A percentile compares a stretch with the other conserved stretches of the same genome.
Conservation (phyloP, 139 green algal genomes). For the Coelastrella sp. region DNA sequence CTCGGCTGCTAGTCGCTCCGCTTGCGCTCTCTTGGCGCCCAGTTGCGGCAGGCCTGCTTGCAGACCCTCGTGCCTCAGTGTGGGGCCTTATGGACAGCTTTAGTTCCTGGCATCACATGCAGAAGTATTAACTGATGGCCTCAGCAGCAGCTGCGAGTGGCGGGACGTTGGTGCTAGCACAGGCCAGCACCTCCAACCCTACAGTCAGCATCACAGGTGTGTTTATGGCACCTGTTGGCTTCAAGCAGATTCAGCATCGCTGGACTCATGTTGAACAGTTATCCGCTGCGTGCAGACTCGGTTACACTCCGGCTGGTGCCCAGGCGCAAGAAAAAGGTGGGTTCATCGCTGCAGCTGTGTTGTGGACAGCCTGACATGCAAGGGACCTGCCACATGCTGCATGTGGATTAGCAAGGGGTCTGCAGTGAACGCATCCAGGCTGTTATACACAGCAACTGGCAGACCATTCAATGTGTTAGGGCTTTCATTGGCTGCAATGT, state of each 20-base stretch:
- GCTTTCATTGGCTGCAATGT: not conserved
- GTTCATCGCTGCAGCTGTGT: not conserved
- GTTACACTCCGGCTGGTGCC: slow-evolving; percentile 63
- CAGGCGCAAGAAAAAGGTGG: slow-evolving; percentile 61
- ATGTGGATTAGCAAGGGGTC: not conserved
- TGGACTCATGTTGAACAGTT: not conserved
- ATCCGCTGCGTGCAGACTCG: slow-evolving; percentile 49
- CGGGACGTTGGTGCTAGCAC: not conserved
- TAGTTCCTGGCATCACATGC: no score
- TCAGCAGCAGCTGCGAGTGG: not conserved
- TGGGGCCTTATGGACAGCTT: no score
- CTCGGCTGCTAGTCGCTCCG: no score
- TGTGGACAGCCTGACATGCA: not conserved
- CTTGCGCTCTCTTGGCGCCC: no score
- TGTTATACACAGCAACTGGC: not conserved
- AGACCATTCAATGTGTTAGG: not conserved
- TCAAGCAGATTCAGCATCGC: not conserved
- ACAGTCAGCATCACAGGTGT: slow-evolving; percentile 24
- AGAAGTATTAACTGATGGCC: not conserved
- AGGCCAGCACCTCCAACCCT: slow-evolving; percentile 10
- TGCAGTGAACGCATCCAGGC: not conserved
- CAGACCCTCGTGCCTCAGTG: no score
- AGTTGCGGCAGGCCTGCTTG: no score
- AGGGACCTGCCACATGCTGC: not conserved
- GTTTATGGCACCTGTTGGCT: not conserved